Evolutionary conservation across 164 flowering plant species (phyloP).

Genomic region (Cinnamomum micranthum): DNA sequence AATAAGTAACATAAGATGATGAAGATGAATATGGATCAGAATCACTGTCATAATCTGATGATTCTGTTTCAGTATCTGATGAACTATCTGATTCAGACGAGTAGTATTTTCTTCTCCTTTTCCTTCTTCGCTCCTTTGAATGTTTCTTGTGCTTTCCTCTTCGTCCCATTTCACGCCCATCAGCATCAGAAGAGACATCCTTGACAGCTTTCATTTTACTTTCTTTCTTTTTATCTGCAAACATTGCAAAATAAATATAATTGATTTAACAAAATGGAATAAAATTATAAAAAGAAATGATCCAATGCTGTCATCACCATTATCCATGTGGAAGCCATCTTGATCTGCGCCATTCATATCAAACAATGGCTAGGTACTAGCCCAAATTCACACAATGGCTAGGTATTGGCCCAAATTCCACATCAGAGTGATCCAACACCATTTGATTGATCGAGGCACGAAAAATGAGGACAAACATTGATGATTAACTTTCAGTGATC

Average conservation of each 20-base stretch:
- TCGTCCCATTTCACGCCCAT: slow-evolving; percentile 40
- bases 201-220: slow-evolving; percentile 46
- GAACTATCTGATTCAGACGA: slow-evolving; percentile 85
- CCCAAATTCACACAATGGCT: too few species aligned
- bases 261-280: not conserved
- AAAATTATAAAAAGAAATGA: not conserved
- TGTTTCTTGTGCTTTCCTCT: slow-evolving; percentile 77
- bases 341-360: too few species aligned
- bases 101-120: slow-evolving; percentile 62
- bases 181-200: slow-evolving; percentile 46
- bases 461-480: too few species aligned
- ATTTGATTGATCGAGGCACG: too few species aligned
- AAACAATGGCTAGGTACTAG: too few species aligned
- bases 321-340: too few species aligned
- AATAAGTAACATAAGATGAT: slow-evolving; percentile 66
- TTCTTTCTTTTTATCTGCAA: slow-evolving; percentile 58
- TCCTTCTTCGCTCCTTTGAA: slow-evolving; percentile 54
- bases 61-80: slow-evolving; percentile 63
- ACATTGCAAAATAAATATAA: not conserved
- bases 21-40: slow-evolving; percentile 58
- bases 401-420: too few species aligned
- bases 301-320: too few species aligned
- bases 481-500: too few species aligned
- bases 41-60: slow-evolving; percentile 61
- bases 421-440: too few species aligned